Percentiles rank a stretch among this genome's conserved stretches.
Conservation (phyloP, 441 rosid species). For the Mallotus japonicus region DNA sequence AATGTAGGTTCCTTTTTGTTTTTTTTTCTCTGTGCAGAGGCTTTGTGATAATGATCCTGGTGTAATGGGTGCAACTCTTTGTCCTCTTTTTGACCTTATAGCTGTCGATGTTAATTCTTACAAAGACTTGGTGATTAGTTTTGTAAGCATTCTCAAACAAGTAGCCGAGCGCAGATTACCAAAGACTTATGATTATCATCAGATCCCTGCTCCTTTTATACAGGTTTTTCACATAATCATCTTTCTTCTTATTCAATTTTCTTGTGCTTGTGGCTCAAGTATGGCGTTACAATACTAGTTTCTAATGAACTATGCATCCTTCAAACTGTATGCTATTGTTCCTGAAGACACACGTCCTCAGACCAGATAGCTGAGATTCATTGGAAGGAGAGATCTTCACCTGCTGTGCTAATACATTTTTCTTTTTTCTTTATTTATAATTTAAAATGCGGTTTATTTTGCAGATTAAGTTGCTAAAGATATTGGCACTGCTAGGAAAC, state of each 20-base stretch:
- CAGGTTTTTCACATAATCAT: constrained; percentile 47
- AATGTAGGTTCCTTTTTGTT: neutral
- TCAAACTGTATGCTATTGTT: neutral
- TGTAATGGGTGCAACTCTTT: constrained; percentile 97
- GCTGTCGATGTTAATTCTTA: constrained; percentile 63
- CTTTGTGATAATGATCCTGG: constrained; percentile 95
- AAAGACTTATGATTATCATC: constrained; percentile 89
- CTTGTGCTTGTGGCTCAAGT: no score
- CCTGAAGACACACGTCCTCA: neutral
- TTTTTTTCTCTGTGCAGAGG: constrained; percentile 42
- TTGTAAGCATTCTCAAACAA: constrained; percentile 93
- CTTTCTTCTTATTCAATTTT: neutral
- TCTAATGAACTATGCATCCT: no score
- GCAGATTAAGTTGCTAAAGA: constrained; percentile 94
- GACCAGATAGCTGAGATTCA: neutral
- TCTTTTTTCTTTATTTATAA: neutral
- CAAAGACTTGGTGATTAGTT: constrained; percentile 85
- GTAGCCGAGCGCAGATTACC: constrained; percentile 86
- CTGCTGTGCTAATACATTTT: neutral
- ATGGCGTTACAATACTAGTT: no score
- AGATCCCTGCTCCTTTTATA: constrained; percentile 95
- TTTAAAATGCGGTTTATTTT: neutral
- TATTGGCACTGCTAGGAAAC: constrained; percentile 85
- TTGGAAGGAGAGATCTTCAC: neutral
- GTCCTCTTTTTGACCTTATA: constrained; percentile 85